Percentiles rank a stretch among this genome's conserved stretches.
Conservation (phyloP, 495 filamentous ascomycete genomes). For the Achaetomiella virescens region DNA sequence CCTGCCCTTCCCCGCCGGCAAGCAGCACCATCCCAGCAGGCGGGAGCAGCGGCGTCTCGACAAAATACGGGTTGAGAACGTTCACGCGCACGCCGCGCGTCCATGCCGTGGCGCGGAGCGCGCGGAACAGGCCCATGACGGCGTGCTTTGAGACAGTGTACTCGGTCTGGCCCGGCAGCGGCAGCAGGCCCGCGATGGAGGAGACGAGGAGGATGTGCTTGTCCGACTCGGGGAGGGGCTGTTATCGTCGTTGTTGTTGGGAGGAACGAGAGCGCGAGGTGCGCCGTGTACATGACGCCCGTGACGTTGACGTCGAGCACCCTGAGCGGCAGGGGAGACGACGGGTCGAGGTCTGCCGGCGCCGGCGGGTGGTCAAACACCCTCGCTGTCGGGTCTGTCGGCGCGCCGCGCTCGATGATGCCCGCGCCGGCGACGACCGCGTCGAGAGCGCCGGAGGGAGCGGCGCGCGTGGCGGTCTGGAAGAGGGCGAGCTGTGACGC, state of each 20-base stretch:
- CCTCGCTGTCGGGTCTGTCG: conserved; percentile 15
- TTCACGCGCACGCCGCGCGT: conserved; percentile 49
- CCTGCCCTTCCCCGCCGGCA: conserved; percentile 47
- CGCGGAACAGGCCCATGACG: conserved; percentile 56
- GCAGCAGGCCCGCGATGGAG: conserved; percentile 46
- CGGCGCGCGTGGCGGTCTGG: conserved; percentile 42
- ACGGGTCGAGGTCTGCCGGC: conserved; percentile 26
- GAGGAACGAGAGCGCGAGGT: conserved; percentile 58
- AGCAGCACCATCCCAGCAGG: conserved; percentile 39
- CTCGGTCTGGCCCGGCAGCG: conserved; percentile 42
- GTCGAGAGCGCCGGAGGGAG: conserved; percentile 52
- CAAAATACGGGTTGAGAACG: conserved; percentile 59
- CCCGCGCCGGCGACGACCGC: conserved; percentile 65
- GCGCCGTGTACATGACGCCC: conserved; percentile 58
- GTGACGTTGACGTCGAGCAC: conserved; percentile 55
- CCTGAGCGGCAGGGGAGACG: conserved; percentile 47
- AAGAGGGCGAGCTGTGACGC: conserved; percentile 57
- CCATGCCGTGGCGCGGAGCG: conserved; percentile 44
- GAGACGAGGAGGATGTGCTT: conserved; percentile 51
- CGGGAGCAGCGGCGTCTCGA: conserved; percentile 54
- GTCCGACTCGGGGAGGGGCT: conserved; percentile 15
- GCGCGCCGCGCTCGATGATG: conserved; percentile 39
- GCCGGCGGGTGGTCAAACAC: conserved; percentile 36
- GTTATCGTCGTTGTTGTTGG: conserved; percentile 25
- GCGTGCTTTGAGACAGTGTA: conserved; percentile 60